A percentile compares a stretch with the other conserved stretches of the same genome.
Evolutionary conservation across 768 basidiomycete species (phyloP).

Genomic region (Galerina marginata): DNA sequence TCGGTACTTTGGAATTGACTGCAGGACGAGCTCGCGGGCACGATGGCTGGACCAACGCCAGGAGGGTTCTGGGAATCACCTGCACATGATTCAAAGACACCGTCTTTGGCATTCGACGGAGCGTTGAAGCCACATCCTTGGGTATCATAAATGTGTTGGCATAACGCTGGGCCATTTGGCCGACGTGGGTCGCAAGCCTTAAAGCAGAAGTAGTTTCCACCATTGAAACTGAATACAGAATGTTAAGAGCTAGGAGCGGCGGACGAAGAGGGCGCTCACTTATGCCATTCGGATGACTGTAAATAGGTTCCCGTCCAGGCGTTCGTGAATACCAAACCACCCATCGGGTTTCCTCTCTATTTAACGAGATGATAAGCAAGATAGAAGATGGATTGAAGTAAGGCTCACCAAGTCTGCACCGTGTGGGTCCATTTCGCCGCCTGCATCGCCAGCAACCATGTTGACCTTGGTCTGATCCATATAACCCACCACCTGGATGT

Average conservation of each 20-base stretch:
- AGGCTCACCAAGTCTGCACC: constrained; percentile 60
- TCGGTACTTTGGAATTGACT: constrained; percentile 31
- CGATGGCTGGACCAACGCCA: constrained; percentile 36
- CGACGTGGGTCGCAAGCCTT: constrained; percentile 71
- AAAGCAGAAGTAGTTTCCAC: constrained; percentile 66
- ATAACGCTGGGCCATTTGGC: constrained; percentile 55
- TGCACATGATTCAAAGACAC: constrained; percentile 66
- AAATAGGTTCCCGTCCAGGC: constrained; percentile 51
- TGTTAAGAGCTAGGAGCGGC: not conserved
- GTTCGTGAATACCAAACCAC: constrained; percentile 70
- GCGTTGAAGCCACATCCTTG: constrained; percentile 79
- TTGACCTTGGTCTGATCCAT: constrained; percentile 69
- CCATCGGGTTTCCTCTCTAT: constrained; percentile 82
- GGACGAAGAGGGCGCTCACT: constrained; percentile 42
- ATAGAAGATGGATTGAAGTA: not conserved
- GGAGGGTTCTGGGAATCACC: constrained; percentile 53
- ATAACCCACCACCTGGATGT: constrained; percentile 68
- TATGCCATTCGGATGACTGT: constrained; percentile 75
- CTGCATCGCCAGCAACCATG: constrained; percentile 57
- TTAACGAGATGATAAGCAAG: not conserved
- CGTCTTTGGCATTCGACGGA: constrained; percentile 65
- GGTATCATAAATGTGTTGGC: constrained; percentile 77
- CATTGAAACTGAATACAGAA: constrained; percentile 63
- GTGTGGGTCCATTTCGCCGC: constrained; percentile 82
- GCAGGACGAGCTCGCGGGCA: constrained; percentile 46